phyloP scores from a whole-genome alignment of 306 rosid genomes.

The Begonia peltatifolia region DNA sequence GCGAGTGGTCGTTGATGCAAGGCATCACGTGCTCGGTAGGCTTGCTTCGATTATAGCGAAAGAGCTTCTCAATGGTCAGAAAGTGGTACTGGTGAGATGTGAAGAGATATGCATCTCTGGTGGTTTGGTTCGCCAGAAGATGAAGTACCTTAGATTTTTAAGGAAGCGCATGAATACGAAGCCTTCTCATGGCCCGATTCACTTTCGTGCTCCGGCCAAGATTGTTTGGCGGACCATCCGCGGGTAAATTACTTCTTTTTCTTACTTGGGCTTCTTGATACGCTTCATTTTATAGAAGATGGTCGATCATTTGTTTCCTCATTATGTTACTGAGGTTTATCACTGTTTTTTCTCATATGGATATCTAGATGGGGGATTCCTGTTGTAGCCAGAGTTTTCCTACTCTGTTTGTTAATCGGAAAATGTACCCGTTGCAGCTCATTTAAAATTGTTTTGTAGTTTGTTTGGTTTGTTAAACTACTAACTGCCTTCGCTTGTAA shows the following conservation, averaged over 20 bases:
- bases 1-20: conserved; percentile 60
- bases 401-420: too few species aligned
- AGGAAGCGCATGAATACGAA: conserved; percentile 75
- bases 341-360: too few species aligned
- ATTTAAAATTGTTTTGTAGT: too few species aligned
- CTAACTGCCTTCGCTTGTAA: too few species aligned
- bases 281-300: not conserved
- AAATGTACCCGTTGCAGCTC: too few species aligned
- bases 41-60: conserved; percentile 44
- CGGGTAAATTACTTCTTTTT: conserved; percentile 21
- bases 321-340: too few species aligned
- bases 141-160: conserved; percentile 62
- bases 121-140: conserved; percentile 54
- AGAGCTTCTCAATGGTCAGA: conserved; percentile 62
- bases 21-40: conserved; percentile 74
- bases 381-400: too few species aligned
- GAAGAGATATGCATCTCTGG: conserved; percentile 68
- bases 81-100: conserved; percentile 44
- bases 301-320: too few species aligned
- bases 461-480: too few species aligned
- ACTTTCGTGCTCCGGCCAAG: conserved; percentile 60
- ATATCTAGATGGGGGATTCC: too few species aligned
- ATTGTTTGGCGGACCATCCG: conserved; percentile 77
- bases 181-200: conserved; percentile 74
- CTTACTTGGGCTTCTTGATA: not conserved